A percentile compares a stretch with the other conserved stretches of the same genome.
phyloP scores from a whole-genome alignment of 208 protist species.

The Trypanosomatidae sp. region DNA sequence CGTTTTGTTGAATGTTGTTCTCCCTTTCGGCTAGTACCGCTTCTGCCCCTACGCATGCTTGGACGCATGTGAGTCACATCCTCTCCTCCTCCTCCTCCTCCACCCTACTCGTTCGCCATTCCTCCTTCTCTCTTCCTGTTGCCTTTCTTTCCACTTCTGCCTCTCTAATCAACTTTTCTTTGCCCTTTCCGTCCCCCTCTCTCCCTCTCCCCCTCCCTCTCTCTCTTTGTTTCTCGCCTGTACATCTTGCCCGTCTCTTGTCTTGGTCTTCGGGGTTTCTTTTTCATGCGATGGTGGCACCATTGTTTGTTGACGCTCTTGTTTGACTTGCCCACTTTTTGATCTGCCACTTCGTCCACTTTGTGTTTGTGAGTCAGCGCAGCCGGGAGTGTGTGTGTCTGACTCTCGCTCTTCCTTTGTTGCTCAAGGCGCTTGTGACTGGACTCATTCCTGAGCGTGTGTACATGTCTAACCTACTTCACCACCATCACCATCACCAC shows the following conservation, averaged over 20 bases:
- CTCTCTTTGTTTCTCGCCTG: no score
- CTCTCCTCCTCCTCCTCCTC: not conserved
- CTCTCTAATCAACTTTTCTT: not conserved
- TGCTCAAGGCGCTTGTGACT: not conserved
- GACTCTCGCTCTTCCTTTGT: not conserved
- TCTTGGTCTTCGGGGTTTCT: not conserved
- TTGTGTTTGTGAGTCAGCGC: not conserved
- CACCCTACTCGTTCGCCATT: not conserved
- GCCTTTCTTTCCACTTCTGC: constrained; percentile 2
- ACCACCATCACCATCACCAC: not conserved
- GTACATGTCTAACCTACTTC: not conserved
- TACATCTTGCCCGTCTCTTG: not conserved
- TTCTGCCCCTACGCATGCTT: not conserved
- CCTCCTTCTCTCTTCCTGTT: constrained; percentile 6
- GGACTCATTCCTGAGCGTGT: not conserved
- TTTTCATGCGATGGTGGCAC: not conserved
- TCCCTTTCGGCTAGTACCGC: not conserved
- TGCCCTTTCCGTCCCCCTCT: not conserved
- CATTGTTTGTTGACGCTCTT: not conserved
- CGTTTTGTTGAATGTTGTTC: not conserved
- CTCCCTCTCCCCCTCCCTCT: not conserved
- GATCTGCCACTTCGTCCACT: not conserved
- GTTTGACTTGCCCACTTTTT: not conserved
- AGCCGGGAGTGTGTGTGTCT: not conserved
- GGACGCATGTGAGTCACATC: not conserved